These are phyloP conservation scores for Trichoderma sp. DNA, from an alignment of 2,329 filamentous ascomycete genomes.

Conservation along the genomic window DNA sequence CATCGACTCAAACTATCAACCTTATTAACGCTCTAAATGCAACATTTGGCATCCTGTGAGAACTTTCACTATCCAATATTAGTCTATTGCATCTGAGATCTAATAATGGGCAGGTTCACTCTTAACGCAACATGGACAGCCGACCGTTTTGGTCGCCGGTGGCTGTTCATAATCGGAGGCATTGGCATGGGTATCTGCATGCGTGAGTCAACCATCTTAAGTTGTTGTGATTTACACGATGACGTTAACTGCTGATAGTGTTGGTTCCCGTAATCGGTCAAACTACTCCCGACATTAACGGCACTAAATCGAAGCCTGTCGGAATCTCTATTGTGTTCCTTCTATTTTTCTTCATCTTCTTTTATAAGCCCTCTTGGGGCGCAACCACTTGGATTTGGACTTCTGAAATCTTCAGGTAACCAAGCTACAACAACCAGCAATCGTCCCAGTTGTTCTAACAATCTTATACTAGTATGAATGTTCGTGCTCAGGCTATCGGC, in stretches of 20 bases:
- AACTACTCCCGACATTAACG: not conserved
- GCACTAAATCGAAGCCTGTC: not conserved
- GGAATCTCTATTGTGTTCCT: not conserved
- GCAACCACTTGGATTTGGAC: conserved; percentile 5
- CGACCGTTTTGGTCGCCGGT: not conserved
- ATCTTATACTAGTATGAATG: not conserved
- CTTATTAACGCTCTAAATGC: not conserved
- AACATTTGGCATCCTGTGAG: not conserved
- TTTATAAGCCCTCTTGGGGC: conserved; percentile 1
- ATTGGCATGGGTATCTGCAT: not conserved
- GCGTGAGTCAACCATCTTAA: not conserved
- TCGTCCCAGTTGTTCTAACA: not conserved
- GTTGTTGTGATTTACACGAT: not conserved
- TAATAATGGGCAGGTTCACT: not conserved
- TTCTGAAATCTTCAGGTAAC: not conserved
- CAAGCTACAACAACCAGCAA: rapidly evolving
- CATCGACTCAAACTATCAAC: not conserved
- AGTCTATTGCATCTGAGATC: not conserved
- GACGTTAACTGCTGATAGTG: not conserved
- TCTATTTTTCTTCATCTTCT: not conserved
- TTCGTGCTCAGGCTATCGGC: not conserved
- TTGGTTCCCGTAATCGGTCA: not conserved
- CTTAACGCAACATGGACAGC: conserved; percentile 5
- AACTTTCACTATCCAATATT: not conserved
- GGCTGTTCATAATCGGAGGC: not conserved